A percentile compares a stretch with the other conserved stretches of the same genome.
Evolutionary conservation across 2,329 filamentous ascomycete species (phyloP).

Genomic region (Trichoderma oligosporum): DNA sequence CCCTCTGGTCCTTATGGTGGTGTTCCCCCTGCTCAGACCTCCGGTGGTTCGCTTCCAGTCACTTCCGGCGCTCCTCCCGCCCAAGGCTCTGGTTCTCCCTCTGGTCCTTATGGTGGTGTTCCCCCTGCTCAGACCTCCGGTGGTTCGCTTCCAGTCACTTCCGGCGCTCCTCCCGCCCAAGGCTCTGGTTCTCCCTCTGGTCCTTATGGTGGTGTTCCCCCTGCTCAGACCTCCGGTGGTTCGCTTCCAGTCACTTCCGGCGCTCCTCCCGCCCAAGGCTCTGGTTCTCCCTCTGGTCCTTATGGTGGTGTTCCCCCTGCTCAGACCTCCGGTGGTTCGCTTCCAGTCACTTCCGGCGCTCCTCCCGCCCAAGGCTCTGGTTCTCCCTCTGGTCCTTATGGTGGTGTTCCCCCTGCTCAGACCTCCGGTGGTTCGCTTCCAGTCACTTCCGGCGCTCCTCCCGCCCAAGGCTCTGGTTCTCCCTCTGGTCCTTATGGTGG

Average conservation of each 20-base stretch:
- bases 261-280: slow-evolving; percentile 3
- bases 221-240: neutral
- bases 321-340: slow-evolving; percentile 1
- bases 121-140: neutral
- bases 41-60: neutral
- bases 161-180: neutral
- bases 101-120: too few relatives aligned
- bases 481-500: neutral
- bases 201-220: neutral
- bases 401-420: neutral
- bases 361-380: slow-evolving; percentile 12
- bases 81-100: neutral
- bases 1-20: too few relatives aligned
- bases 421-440: slow-evolving; percentile 2
- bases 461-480: slow-evolving; percentile 4
- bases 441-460: neutral
- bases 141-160: neutral
- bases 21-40: neutral
- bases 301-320: slow-evolving; percentile 1
- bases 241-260: neutral
- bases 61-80: neutral
- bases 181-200: neutral
- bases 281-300: slow-evolving; percentile 5
- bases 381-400: slow-evolving; percentile 2
- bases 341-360: neutral